Evolutionary conservation across 2,329 filamentous ascomycete species (phyloP).

Genomic region (Hawksworthiomyces lignivorus): DNA sequence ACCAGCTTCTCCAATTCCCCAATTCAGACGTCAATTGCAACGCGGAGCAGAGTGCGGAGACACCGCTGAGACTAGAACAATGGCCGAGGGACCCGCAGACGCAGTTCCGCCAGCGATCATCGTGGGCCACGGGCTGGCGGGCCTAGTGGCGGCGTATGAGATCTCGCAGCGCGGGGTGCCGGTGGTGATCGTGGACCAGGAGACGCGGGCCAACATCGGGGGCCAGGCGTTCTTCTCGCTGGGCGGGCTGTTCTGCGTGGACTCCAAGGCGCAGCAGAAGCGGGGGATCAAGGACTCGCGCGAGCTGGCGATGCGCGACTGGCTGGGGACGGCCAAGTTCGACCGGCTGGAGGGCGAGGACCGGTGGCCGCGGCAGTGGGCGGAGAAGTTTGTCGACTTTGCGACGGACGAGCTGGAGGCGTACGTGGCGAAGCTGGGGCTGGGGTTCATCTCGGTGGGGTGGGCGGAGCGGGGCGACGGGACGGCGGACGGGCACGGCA

Average conservation of each 20-base stretch:
- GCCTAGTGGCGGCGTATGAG: constrained; percentile 53
- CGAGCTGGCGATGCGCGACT: constrained; percentile 50
- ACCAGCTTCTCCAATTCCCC: too few relatives aligned
- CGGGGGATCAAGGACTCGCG: constrained; percentile 51
- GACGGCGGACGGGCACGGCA: constrained; percentile 49
- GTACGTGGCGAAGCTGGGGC: constrained; percentile 46
- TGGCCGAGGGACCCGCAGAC: too few relatives aligned
- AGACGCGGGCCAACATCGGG: constrained; percentile 47
- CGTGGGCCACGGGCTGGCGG: constrained; percentile 49
- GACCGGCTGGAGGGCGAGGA: constrained; percentile 47
- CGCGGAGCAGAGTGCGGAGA: too few relatives aligned
- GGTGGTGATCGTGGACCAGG: constrained; percentile 49
- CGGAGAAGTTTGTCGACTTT: constrained; percentile 57
- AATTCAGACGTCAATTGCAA: too few relatives aligned
- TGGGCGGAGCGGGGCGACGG: constrained; percentile 57
- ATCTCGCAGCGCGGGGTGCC: constrained; percentile 42
- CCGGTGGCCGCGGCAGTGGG: constrained; percentile 52
- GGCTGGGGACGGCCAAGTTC: constrained; percentile 50
- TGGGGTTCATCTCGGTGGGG: constrained; percentile 46
- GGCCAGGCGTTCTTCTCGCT: constrained; percentile 59
- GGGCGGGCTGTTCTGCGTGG: constrained; percentile 52
- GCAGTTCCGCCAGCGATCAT: constrained; percentile 45
- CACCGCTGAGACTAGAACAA: too few relatives aligned
- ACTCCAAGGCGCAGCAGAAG: constrained; percentile 48
- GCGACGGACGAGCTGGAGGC: constrained; percentile 50